phyloP scores from a whole-genome alignment of 495 filamentous ascomycete species.

The Daldinia childiae region DNA sequence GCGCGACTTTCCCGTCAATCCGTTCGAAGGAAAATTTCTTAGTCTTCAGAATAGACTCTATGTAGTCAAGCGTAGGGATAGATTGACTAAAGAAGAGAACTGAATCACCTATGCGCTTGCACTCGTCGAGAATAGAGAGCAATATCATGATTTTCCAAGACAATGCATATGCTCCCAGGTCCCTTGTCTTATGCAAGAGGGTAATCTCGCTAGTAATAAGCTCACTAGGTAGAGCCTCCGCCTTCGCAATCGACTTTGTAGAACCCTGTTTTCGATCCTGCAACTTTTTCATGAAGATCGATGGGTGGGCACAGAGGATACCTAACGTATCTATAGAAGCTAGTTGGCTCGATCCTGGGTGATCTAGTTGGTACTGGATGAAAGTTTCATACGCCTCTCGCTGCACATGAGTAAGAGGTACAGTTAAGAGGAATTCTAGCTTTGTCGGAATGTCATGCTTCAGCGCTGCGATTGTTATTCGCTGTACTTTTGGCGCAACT shows the following conservation, averaged over 20 bases:
- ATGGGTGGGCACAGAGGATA: slow-evolving; percentile 81
- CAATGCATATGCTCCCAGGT: slow-evolving; percentile 49
- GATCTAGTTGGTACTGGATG: slow-evolving; percentile 48
- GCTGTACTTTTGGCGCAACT: slow-evolving; percentile 80
- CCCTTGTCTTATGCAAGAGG: slow-evolving; percentile 32
- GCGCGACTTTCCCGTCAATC: slow-evolving; percentile 71
- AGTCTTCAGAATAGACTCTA: slow-evolving; percentile 64
- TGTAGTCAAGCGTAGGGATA: slow-evolving; percentile 71
- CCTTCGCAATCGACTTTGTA: slow-evolving; percentile 20
- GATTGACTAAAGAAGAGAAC: slow-evolving; percentile 84
- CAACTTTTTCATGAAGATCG: slow-evolving; percentile 68
- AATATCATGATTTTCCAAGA: slow-evolving; percentile 76
- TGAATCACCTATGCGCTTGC: slow-evolving; percentile 70
- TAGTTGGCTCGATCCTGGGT: slow-evolving; percentile 56
- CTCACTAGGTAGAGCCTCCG: slow-evolving; percentile 43
- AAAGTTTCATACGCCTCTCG: slow-evolving; percentile 68
- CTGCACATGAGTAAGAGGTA: slow-evolving; percentile 77
- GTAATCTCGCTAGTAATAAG: slow-evolving; percentile 48
- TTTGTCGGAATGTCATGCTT: slow-evolving; percentile 72
- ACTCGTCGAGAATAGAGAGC: slow-evolving; percentile 70
- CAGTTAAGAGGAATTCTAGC: slow-evolving; percentile 79
- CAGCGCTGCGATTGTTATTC: slow-evolving; percentile 74
- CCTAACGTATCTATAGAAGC: slow-evolving; percentile 61
- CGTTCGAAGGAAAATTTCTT: slow-evolving; percentile 58
- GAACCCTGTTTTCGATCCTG: slow-evolving; percentile 43